phyloP scores from a whole-genome alignment of 805 yeast species.

The Clavispora santaluciae region DNA sequence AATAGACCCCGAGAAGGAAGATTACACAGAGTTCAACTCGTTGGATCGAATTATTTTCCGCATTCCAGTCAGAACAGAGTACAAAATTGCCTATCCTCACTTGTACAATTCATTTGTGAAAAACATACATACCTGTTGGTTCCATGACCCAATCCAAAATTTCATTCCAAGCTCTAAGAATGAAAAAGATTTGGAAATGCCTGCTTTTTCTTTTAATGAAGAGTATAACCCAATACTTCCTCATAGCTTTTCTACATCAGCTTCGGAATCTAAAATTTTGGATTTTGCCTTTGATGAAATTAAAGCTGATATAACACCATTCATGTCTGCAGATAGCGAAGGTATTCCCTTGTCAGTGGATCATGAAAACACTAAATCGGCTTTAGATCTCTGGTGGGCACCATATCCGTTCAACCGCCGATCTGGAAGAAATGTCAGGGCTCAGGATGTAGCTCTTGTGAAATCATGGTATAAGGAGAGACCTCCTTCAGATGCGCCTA shows the following conservation, averaged over 20 bases:
- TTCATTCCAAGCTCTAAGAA: constrained; percentile 41
- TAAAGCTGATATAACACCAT: constrained; percentile 46
- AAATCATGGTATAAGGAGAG: constrained; percentile 79
- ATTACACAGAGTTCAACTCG: constrained; percentile 85
- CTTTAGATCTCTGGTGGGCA: constrained; percentile 70
- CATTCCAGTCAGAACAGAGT: constrained; percentile 72
- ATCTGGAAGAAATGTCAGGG: constrained; percentile 67
- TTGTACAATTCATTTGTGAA: constrained; percentile 75
- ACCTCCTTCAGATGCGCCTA: constrained; percentile 57
- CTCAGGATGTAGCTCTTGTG: constrained; percentile 83
- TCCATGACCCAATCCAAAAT: constrained; percentile 59
- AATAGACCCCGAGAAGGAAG: constrained; percentile 61
- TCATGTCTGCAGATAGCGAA: constrained; percentile 28
- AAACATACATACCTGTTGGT: constrained; percentile 57
- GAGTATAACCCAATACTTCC: constrained; percentile 51
- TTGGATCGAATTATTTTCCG: constrained; percentile 84
- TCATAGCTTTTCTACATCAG: constrained; percentile 10
- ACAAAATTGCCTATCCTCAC: constrained; percentile 80
- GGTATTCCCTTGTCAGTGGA: constrained; percentile 18
- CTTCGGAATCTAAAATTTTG: constrained; percentile 25
- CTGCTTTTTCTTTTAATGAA: constrained; percentile 51
- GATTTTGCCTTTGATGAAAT: constrained; percentile 10
- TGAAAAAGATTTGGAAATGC: neutral
- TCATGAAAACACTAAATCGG: constrained; percentile 43
- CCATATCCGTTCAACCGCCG: constrained; percentile 81